Conservation (phyloP, 148 eudicot genomes). For the Cornus controversa region DNA sequence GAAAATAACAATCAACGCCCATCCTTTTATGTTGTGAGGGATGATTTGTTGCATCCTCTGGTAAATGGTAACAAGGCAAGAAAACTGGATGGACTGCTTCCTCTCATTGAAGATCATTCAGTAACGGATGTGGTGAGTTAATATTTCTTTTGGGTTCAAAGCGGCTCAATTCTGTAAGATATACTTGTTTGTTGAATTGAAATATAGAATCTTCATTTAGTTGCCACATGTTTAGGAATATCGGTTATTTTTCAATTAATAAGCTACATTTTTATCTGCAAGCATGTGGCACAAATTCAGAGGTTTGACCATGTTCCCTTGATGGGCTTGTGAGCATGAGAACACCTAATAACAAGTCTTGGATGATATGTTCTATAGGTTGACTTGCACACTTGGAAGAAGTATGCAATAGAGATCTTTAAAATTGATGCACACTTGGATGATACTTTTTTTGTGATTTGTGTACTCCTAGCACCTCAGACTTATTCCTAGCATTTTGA, state of each 20-base stretch:
- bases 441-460: neutral
- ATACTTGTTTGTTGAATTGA: neutral
- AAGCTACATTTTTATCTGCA: neutral
- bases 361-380: neutral
- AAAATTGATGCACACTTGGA: neutral
- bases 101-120: constrained; percentile 71
- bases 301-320: neutral
- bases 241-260: neutral
- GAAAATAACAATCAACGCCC: constrained; percentile 26
- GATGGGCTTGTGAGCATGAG: neutral
- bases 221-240: neutral
- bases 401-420: neutral
- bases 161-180: neutral
- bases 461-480: constrained; percentile 3
- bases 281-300: neutral
- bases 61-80: constrained; percentile 94
- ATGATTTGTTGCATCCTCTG: constrained; percentile 90
- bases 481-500: neutral
- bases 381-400: neutral
- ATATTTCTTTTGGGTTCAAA: constrained; percentile 7
- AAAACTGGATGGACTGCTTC: constrained; percentile 85
- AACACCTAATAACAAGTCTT: neutral
- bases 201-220: neutral
- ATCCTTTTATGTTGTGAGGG: constrained; percentile 84
- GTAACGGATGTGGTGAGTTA: constrained; percentile 83